A percentile compares a stretch with the other conserved stretches of the same genome.
Evolutionary conservation across 495 filamentous ascomycete species (phyloP).

Genomic region (Cercophora samala): DNA sequence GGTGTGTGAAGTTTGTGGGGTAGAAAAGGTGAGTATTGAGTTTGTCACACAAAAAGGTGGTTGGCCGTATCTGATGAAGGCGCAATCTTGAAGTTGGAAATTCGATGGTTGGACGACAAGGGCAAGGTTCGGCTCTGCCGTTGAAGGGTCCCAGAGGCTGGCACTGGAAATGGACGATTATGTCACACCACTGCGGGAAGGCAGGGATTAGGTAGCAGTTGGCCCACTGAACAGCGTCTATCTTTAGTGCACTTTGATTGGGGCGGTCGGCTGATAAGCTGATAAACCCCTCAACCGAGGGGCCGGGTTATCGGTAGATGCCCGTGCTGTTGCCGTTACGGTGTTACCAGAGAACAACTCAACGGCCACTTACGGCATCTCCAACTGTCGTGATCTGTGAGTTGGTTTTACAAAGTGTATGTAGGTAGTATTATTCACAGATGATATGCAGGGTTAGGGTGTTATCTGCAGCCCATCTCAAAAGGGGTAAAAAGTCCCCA

Average conservation of each 20-base stretch:
- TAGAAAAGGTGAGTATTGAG: background rate
- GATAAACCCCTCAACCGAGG: slow-evolving; percentile 9
- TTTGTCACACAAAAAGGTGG: background rate
- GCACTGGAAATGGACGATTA: background rate
- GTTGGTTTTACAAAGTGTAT: background rate
- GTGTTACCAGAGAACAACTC: background rate
- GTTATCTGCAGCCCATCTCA: slow-evolving; percentile 12
- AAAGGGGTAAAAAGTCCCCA: slow-evolving; percentile 26
- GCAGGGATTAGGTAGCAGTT: background rate
- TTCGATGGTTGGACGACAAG: background rate
- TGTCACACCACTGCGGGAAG: background rate
- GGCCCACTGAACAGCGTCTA: background rate
- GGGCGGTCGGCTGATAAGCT: background rate
- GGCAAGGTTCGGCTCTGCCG: background rate
- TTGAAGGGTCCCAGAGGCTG: background rate
- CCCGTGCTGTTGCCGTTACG: too few relatives aligned
- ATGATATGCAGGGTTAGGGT: slow-evolving; percentile 20
- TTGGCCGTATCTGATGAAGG: background rate
- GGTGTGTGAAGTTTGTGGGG: background rate
- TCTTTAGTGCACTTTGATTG: slow-evolving; percentile 3
- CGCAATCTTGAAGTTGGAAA: background rate
- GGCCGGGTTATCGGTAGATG: background rate
- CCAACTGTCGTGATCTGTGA: background rate
- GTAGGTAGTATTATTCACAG: background rate
- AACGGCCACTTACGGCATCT: background rate